Evolutionary conservation across 2,329 filamentous ascomycete species (phyloP).

Genomic region (Paramyrothecium roridum): DNA sequence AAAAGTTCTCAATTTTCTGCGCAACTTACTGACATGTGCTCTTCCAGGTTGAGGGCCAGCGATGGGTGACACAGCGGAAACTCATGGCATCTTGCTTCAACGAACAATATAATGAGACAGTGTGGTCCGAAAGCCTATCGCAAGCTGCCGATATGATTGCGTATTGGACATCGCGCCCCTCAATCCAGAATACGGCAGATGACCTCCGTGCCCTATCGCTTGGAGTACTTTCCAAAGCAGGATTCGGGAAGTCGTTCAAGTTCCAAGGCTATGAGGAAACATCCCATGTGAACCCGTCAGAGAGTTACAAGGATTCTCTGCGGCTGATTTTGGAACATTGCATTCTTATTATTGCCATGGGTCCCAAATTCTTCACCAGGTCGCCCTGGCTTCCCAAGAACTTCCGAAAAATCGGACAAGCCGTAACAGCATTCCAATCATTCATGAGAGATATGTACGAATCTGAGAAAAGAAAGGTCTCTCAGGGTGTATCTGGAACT

Average conservation of each 20-base stretch:
- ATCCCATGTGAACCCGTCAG: conserved; percentile 7
- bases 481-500: background rate
- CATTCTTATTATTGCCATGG: conserved; percentile 13
- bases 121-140: conserved; percentile 13
- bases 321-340: conserved; percentile 14
- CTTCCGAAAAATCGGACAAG: background rate
- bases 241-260: conserved; percentile 13
- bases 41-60: background rate
- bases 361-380: conserved; percentile 11
- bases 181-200: conserved; percentile 11
- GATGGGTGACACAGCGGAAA: background rate
- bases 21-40: background rate
- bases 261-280: conserved; percentile 4
- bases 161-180: conserved; percentile 10
- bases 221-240: conserved; percentile 15
- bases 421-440: background rate
- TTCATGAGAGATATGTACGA: background rate
- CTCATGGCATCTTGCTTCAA: conserved; percentile 6
- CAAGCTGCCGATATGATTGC: conserved; percentile 13
- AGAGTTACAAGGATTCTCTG: conserved; percentile 4
- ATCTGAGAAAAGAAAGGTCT: background rate
- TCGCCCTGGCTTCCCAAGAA: conserved; percentile 7
- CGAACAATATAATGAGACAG: conserved; percentile 13
- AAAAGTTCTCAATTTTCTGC: too few species aligned
- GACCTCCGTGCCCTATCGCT: conserved; percentile 13